These are phyloP conservation scores for Geotrichum siamense DNA, from an alignment of 1,139 yeast species.

Conservation along the genomic window DNA sequence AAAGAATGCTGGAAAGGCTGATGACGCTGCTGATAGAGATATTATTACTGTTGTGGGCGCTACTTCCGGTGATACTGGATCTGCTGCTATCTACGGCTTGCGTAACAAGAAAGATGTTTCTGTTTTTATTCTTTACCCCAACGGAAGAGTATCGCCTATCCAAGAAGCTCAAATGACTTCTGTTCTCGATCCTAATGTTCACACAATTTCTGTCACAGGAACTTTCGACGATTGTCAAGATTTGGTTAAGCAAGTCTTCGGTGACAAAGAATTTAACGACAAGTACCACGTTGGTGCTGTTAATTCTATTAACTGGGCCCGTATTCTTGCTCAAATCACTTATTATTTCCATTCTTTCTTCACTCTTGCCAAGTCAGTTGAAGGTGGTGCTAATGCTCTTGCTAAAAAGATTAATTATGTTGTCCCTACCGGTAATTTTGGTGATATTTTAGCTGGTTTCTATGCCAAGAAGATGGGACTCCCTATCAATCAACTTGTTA, in stretches of 20 bases:
- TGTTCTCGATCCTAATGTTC: conserved; percentile 89
- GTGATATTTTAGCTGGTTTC: conserved; percentile 95
- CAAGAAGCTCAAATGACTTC: conserved; percentile 99
- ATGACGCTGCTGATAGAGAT: conserved; percentile 52
- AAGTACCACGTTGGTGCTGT: conserved; percentile 96
- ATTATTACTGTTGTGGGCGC: conserved; percentile 96
- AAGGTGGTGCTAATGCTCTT: conserved; percentile 32
- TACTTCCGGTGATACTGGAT: conserved; percentile 97
- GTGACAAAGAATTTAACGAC: conserved; percentile 77
- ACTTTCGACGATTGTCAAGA: conserved; percentile 98
- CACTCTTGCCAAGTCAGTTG: conserved; percentile 43
- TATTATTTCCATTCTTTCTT: conserved; percentile 91
- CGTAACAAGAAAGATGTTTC: conserved; percentile 95
- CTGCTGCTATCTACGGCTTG: conserved; percentile 97
- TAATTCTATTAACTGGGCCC: conserved; percentile 97
- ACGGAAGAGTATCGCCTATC: conserved; percentile 94
- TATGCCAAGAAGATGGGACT: conserved; percentile 93
- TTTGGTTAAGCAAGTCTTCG: conserved; percentile 86
- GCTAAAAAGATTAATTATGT: conserved; percentile 56
- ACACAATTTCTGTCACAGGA: conserved; percentile 89
- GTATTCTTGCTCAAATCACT: conserved; percentile 94
- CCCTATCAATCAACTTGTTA: conserved; percentile 76
- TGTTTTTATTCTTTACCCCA: conserved; percentile 91
- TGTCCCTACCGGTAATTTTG: conserved; percentile 97
- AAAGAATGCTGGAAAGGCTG: conserved; percentile 57